Conservation (phyloP, 106 monocot genomes). For the Iris macrosiphon region DNA sequence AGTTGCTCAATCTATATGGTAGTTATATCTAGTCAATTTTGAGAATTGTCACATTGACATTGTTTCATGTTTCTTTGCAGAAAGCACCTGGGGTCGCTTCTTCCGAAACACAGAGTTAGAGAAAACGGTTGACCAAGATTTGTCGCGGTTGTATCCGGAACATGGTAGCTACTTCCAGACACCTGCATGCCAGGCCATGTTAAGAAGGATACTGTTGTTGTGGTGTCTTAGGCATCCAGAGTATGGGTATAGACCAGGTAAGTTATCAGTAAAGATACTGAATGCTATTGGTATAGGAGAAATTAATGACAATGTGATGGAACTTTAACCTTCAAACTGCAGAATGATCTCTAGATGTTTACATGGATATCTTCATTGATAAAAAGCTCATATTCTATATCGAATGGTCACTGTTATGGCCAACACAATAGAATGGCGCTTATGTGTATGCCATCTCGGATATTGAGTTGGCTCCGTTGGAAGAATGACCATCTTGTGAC, state of each 20-base stretch:
- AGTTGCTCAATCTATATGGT: too few relatives aligned
- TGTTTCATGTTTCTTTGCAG: constrained; percentile 24
- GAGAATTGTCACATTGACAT: not conserved
- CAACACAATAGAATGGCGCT: too few relatives aligned
- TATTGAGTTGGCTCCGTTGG: too few relatives aligned
- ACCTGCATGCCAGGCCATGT: constrained; percentile 59
- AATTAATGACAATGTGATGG: not conserved
- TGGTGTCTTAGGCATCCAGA: constrained; percentile 86
- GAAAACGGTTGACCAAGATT: constrained; percentile 72
- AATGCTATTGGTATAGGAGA: not conserved
- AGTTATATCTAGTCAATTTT: too few relatives aligned
- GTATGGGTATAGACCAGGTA: constrained; percentile 86
- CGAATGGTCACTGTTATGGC: too few relatives aligned
- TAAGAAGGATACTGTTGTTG: constrained; percentile 67
- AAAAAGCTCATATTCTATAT: too few relatives aligned
- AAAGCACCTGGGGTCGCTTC: constrained; percentile 79
- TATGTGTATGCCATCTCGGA: too few relatives aligned
- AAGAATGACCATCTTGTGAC: too few relatives aligned
- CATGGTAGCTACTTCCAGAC: constrained; percentile 71
- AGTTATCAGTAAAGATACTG: not conserved
- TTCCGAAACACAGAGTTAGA: constrained; percentile 90
- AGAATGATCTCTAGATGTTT: too few relatives aligned
- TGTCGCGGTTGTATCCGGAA: constrained; percentile 85
- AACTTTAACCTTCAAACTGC: too few relatives aligned
- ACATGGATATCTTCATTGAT: too few relatives aligned